Percentiles rank a stretch among this genome's conserved stretches.
phyloP scores from a whole-genome alignment of 176 grass and related monocot species.

The Aegilops umbellulata region DNA sequence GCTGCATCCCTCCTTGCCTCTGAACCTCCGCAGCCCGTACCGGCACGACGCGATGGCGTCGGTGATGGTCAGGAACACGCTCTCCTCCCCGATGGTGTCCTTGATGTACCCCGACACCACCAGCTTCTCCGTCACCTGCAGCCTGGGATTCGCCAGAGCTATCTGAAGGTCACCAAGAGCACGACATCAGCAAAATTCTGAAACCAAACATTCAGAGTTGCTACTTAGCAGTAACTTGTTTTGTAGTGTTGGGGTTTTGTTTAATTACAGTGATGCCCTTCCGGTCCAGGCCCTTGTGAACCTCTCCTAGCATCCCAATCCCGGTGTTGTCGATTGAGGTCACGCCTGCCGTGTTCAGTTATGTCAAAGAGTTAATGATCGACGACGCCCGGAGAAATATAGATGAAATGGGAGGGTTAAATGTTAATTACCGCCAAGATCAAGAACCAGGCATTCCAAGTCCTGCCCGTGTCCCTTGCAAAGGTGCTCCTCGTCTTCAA shows the following conservation, averaged over 20 bases:
- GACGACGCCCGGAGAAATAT: not conserved
- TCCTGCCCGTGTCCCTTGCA: constrained; percentile 45
- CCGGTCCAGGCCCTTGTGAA: constrained; percentile 58
- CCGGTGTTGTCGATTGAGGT: constrained; percentile 83
- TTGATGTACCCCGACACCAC: constrained; percentile 48
- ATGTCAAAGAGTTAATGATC: not conserved
- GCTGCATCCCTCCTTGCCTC: constrained; percentile 39
- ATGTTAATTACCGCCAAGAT: constrained; percentile 62
- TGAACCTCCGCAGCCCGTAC: constrained; percentile 54
- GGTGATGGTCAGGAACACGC: constrained; percentile 71
- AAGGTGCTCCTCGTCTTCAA: constrained; percentile 57
- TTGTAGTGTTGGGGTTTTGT: not conserved
- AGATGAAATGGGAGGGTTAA: not conserved
- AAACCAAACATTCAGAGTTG: not conserved
- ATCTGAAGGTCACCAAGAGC: constrained; percentile 41
- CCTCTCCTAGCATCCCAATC: constrained; percentile 64
- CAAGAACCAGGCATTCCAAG: constrained; percentile 61
- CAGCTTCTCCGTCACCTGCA: constrained; percentile 73
- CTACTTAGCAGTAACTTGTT: not conserved
- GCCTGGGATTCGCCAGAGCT: constrained; percentile 62
- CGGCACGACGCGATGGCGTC: constrained; percentile 65
- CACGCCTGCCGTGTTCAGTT: constrained; percentile 49
- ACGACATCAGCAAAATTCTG: not conserved
- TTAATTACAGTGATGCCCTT: constrained; percentile 58
- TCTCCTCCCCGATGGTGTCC: constrained; percentile 53